Base-by-base conservation (phyloP, 148 eudicot species). In the Fagopyrum esculentum region DNA sequence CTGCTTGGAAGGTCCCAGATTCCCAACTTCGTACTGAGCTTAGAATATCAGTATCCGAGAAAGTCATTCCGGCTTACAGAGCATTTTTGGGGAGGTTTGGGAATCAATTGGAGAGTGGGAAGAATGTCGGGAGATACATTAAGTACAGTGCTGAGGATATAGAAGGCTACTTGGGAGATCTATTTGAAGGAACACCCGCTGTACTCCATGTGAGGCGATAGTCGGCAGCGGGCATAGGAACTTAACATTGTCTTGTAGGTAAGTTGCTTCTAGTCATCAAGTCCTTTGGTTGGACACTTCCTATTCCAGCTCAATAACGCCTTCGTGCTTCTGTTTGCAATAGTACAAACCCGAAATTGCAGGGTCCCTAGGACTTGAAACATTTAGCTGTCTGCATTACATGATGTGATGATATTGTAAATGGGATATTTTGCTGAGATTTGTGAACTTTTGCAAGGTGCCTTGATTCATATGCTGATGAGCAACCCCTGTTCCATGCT, bases 1-100 rank as follows among this genome's bases (percentile, higher is more conserved):
- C 98, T 50, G 85, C 88, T 35, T 96, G 99, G 99, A 88, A 90
- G 78, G 98, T 96, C 63, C 88, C 98, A 2, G 98, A 96, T 83
- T 80, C 88, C 44, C 99, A 96, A 78, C 97, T 96, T 49, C 86
- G 97, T 46, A 87, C 85, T 5, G 99, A 96, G 76, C 99, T 96
- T 72, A 71, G 89, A 74, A 96, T 96, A 78, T 96, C 98, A 15
- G 87, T 96, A 82, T 90, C 97, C 0, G 99, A 92, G 81, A 90
- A 84, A 73, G 87, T 96, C 26, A 72, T 92, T 50, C 97, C 97
- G 29, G 99, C 99, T 0, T 90, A 90, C 66, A 90, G 98, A 46
- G 76, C 97, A 1, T 96, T 96, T 81, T 55, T 88, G 82, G 99
- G 99, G 74, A 84, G 99, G 80, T 90, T 89, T 76, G 90, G 97